phyloP scores from a whole-genome alignment of 768 basidiomycete species.

The Trametes maxima region DNA sequence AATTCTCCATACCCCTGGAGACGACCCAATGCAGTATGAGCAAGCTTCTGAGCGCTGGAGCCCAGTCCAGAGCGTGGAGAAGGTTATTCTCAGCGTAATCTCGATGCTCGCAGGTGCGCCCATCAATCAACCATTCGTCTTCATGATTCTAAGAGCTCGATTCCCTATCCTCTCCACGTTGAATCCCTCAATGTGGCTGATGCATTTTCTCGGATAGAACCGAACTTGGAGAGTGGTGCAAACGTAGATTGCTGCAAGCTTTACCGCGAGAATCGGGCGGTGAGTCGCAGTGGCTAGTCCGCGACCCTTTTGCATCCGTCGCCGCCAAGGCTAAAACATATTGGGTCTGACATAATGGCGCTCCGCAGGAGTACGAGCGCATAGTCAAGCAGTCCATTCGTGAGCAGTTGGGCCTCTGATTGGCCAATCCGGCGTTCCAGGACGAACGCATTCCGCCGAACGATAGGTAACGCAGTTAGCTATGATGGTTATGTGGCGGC shows the following conservation, averaged over 20 bases:
- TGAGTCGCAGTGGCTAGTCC: conserved; percentile 31
- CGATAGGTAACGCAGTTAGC: neutral
- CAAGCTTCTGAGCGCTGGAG: conserved; percentile 96
- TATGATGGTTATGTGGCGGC: conserved; percentile 3
- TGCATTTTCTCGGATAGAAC: conserved; percentile 53
- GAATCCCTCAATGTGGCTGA: neutral
- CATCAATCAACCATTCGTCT: neutral
- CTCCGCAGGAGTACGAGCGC: conserved; percentile 78
- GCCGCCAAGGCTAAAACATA: neutral
- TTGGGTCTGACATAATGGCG: neutral
- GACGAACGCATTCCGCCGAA: neutral
- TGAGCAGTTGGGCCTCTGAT: conserved; percentile 80
- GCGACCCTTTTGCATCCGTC: neutral
- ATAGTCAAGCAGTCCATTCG: conserved; percentile 80
- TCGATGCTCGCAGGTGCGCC: conserved; percentile 91
- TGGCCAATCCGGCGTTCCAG: neutral
- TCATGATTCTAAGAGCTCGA: neutral
- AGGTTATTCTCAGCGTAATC: conserved; percentile 93
- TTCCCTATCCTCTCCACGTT: neutral
- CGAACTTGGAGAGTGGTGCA: conserved; percentile 96
- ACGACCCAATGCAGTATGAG: conserved; percentile 93
- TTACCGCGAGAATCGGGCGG: conserved; percentile 82
- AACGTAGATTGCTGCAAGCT: conserved; percentile 98
- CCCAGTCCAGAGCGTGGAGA: conserved; percentile 98
- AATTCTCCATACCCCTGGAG: conserved; percentile 92